Percentiles rank a stretch among this genome's conserved stretches.
Evolutionary conservation across 805 yeast species (phyloP).

Genomic region (Barnettozyma sp.): DNA sequence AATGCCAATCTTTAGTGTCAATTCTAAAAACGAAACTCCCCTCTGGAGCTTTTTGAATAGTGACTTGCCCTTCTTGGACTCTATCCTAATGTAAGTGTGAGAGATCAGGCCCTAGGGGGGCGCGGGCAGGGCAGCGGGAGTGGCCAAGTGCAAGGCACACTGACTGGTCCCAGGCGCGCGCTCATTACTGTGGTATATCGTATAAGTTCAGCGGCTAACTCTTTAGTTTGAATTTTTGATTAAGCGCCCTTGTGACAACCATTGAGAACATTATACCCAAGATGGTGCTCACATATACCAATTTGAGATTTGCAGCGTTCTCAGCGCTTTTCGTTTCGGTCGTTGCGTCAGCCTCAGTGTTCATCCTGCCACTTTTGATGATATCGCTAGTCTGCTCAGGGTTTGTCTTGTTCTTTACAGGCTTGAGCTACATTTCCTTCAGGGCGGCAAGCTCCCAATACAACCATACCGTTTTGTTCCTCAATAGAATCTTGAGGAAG

Average conservation of each 20-base stretch:
- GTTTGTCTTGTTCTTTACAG: conserved; percentile 21
- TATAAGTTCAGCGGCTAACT: conserved; percentile 3
- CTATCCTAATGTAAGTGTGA: conserved; percentile 7
- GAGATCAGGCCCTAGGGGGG: too few relatives aligned
- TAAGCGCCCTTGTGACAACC: conserved; percentile 7
- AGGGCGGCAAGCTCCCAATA: conserved; percentile 23
- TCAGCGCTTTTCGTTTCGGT: conserved; percentile 15
- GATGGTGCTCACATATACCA: conserved; percentile 13
- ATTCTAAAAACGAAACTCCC: conserved; percentile 8
- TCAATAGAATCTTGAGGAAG: conserved; percentile 22
- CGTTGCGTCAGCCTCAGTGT: conserved; percentile 13
- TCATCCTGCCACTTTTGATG: conserved; percentile 20
- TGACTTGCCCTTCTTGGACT: conserved; percentile 19
- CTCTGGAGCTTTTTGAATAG: conserved; percentile 11
- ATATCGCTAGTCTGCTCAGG: conserved; percentile 23
- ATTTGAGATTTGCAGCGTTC: conserved; percentile 16
- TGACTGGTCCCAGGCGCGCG: too few relatives aligned
- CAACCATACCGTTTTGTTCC: conserved; percentile 21
- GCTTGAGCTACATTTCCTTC: conserved; percentile 22
- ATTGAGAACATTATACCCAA: conserved; percentile 1
- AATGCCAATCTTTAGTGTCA: conserved; percentile 5
- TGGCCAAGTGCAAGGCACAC: too few relatives aligned
- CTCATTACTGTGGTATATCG: background rate
- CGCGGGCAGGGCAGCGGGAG: too few relatives aligned
- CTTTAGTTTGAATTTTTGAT: background rate